Base-by-base conservation (phyloP, 208 protist genomes). In the Acanthamoeba healyi region DNA sequence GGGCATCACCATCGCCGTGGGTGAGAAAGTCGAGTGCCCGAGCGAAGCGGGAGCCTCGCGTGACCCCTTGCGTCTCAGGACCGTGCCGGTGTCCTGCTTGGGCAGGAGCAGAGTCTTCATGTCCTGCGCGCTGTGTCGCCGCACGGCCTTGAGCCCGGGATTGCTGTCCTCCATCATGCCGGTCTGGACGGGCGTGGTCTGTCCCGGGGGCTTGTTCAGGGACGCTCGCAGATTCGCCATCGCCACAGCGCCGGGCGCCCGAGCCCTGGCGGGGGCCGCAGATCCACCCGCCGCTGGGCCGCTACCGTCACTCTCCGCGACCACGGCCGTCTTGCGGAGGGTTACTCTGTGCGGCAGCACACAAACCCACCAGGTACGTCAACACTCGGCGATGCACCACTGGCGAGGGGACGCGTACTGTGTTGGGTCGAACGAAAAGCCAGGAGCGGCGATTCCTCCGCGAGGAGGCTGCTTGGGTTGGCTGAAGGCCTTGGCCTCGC, bases 111-210 rank as follows among this genome's bases (percentile, higher is more conserved):
- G 29, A 22, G 77, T 42, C 32, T 58, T 86, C 29, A 86, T 34
- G 46, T 86, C 77, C 22, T 86, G 40, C 14, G 77, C 44, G 22
- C 77, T 86, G 77, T 86, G 77, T 17, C 77, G 77, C 5, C 77
- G 77, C 3, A 86, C n/a, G 10, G 26, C 44, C 44, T 49, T 32
- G 14, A 49, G 9, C 24, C n/a, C 38, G 24, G 72, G 40, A 4
- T 46, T 32, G 1, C 10, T 38, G 15, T 46, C 70, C 61, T 42
- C 65, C 65, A 44, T 5, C 44, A 58, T 32, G 40, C 44, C 42
- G 2, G 44, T 58, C 44, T 82, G 22, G 12, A 58, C n/a, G n/a
- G 44, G 77, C 24, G 22, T 14, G 40, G 7, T 29, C 29, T 86
- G 77, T 22, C 36, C 67, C 24, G 22, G n/a, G 14, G 61, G n/a